Evolutionary conservation across 1,284 basidiomycete species (phyloP), one percentile per base, ranked within the genome.

Genomic region (Coriolopsis trogii): DNA sequence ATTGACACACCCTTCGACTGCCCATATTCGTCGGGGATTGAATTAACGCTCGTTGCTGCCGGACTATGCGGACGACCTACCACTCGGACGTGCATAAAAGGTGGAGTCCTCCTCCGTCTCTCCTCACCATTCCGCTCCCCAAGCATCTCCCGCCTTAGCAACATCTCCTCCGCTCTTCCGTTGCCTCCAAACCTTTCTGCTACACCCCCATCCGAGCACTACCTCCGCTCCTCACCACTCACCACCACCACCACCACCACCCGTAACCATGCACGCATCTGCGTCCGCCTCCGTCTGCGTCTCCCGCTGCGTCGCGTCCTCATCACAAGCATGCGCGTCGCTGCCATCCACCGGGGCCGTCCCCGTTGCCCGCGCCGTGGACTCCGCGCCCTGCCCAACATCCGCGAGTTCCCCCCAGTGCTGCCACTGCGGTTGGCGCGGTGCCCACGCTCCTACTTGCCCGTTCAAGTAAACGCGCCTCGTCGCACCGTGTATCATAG

Each of bases 341-440:
- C 24, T 33, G 49, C 52, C 49, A 41, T 46, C 51, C 18, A 3
- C 46, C 49, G 53, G 49, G 36, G 41, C 59, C 48, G 47, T 46
- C 8, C 53, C 57, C 56, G 58, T 49, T 41, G 56, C 60, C 43
- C 37, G 49, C 47, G 49, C 51, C 41, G 46, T 56, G 46, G 44
- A 46, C 26, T 46, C 57, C 21, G 56, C 58, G 29, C 46, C 56
- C 12, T 48, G 63, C 47, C 60, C 59, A 40, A 66, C 54, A 60
- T 65, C 66, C 63, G 64, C 55, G 79, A 77, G 53, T 71, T 73
- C 80, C 18, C 85, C 86, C 55, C 85, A 88, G 67, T 89, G 87
- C 73, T 87, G 84, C 76, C 85, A 87, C 66, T 89, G 87, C 57
- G 85, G 85, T 58, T 85, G 75, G 74, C 82, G 85, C 61, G 86